Evolutionary conservation across 2,329 filamentous ascomycete genomes (phyloP).

Genomic region (Orbilia quercus): DNA sequence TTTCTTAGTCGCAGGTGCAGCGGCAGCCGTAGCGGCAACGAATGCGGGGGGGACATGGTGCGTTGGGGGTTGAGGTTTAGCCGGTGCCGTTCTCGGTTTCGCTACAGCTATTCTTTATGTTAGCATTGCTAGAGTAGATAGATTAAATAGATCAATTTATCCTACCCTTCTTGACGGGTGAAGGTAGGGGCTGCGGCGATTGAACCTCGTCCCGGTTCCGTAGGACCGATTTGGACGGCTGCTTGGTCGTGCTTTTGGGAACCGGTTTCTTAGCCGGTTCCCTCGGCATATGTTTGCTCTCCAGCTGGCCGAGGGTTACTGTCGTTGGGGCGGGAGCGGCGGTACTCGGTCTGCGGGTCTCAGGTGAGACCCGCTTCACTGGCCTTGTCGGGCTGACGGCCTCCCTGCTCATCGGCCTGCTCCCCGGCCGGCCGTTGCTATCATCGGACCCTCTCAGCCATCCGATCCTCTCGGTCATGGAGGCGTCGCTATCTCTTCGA

Average conservation of each 20-base stretch:
- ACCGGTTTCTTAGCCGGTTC: constrained; percentile 9
- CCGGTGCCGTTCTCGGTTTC: constrained; percentile 24
- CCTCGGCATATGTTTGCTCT: constrained; percentile 38
- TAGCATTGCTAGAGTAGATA: neutral
- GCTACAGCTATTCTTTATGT: neutral
- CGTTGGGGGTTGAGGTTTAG: constrained; percentile 20
- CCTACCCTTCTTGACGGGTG: constrained; percentile 30
- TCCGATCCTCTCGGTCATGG: constrained; percentile 52
- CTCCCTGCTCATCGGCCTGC: constrained; percentile 46
- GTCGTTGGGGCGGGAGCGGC: constrained; percentile 1
- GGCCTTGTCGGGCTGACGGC: constrained; percentile 1
- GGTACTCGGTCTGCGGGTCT: constrained; percentile 4
- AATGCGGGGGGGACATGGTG: constrained; percentile 11
- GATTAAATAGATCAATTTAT: neutral
- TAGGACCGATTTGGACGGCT: constrained; percentile 9
- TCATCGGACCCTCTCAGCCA: constrained; percentile 40
- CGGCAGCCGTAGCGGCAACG: constrained; percentile 16
- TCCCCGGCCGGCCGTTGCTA: constrained; percentile 22
- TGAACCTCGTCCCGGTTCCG: constrained; percentile 15
- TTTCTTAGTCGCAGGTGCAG: constrained; percentile 26
- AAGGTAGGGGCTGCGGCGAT: constrained; percentile 4
- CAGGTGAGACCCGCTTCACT: constrained; percentile 23
- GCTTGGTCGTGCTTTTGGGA: constrained; percentile 19
- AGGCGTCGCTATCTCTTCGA: constrained; percentile 42
- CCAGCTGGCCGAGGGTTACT: constrained; percentile 15